Percentiles rank a stretch among this genome's conserved stretches.
These are phyloP conservation scores for Rutstroemia sp. DNA, from an alignment of 2,329 filamentous ascomycete species.

Conservation along the genomic window DNA sequence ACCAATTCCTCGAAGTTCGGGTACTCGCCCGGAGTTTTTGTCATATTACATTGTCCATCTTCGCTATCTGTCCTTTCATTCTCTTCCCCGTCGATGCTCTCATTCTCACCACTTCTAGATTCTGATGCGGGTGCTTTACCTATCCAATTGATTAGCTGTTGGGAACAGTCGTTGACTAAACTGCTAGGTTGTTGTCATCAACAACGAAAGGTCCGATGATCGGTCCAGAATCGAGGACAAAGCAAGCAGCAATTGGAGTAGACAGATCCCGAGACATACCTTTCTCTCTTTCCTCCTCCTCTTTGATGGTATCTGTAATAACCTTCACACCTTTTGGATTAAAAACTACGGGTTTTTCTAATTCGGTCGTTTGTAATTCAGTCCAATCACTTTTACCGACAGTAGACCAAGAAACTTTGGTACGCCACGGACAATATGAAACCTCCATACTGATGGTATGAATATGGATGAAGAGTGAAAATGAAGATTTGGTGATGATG, in stretches of 20 bases:
- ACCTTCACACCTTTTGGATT: neutral
- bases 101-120: neutral
- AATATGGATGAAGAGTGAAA: neutral
- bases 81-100: neutral
- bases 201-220: too few species aligned
- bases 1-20: too few species aligned
- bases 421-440: constrained; percentile 27
- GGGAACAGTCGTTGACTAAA: too few species aligned
- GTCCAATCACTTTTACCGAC: constrained; percentile 17
- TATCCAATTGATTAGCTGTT: neutral
- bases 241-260: neutral
- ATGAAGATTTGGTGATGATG: constrained; percentile 9
- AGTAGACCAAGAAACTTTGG: constrained; percentile 19
- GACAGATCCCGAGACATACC: neutral
- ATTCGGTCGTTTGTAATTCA: constrained; percentile 7
- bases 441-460: constrained; percentile 24
- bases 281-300: neutral
- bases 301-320: neutral
- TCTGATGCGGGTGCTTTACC: neutral
- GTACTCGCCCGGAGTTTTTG: too few species aligned
- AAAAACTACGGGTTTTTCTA: neutral
- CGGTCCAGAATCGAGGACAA: neutral
- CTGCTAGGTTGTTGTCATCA: too few species aligned
- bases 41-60: neutral
- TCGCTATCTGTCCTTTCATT: neutral